phyloP scores from a whole-genome alignment of 108 stramenopile species.

The Epithemia pelagica region DNA sequence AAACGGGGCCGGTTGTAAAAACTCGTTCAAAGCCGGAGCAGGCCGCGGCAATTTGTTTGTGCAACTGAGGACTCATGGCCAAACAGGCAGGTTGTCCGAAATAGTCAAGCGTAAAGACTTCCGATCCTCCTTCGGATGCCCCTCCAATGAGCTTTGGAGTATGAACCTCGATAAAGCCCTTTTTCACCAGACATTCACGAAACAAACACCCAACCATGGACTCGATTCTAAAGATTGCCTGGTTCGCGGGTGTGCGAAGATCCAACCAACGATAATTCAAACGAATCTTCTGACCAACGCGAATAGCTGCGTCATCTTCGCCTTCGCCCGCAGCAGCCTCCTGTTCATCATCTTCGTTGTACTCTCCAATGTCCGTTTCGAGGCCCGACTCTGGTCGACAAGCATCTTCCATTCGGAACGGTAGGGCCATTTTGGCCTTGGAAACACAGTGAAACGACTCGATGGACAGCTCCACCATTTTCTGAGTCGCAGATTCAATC shows the following conservation, averaged over 20 bases:
- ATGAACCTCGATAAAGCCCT: conserved; percentile 96
- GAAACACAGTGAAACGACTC: conserved; percentile 78
- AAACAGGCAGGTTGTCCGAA: conserved; percentile 94
- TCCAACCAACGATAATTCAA: conserved; percentile 97
- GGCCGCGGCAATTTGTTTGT: conserved; percentile 98
- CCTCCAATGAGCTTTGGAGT: conserved; percentile 97
- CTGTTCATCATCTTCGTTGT: conserved; percentile 53
- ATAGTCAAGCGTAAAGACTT: conserved; percentile 95
- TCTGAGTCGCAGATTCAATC: conserved; percentile 90
- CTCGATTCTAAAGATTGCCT: conserved; percentile 95
- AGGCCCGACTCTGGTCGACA: conserved; percentile 81
- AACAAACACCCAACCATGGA: conserved; percentile 93
- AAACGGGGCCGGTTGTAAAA: conserved; percentile 98
- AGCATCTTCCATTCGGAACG: conserved; percentile 98
- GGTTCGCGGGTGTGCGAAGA: conserved; percentile 96
- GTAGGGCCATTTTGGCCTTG: conserved; percentile 78
- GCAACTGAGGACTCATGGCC: conserved; percentile 97
- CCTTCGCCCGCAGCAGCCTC: conserved; percentile 32
- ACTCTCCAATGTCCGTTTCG: conserved; percentile 80
- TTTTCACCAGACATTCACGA: conserved; percentile 81
- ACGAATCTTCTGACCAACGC: conserved; percentile 85
- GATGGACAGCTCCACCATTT: conserved; percentile 89
- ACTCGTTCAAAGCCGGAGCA: conserved; percentile 98
- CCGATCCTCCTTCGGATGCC: conserved; percentile 94
- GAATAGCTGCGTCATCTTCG: conserved; percentile 48